Percentiles rank a stretch among this genome's conserved stretches.
These are phyloP conservation scores for Ophiostoma novo-ulmi DNA, from an alignment of 2,329 filamentous ascomycete species.

Conservation along the genomic window DNA sequence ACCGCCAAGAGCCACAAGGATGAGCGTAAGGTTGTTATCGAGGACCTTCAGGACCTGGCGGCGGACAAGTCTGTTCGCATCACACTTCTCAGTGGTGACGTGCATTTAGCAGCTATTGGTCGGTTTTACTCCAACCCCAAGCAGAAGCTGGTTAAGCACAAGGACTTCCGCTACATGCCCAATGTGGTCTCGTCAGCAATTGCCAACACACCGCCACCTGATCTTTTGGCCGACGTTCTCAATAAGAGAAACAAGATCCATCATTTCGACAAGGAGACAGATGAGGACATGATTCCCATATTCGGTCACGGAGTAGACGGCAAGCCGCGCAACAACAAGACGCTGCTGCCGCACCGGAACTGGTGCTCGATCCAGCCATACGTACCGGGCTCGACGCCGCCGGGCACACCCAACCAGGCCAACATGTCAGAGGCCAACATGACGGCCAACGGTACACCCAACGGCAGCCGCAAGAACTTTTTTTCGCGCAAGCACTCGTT, in stretches of 20 bases:
- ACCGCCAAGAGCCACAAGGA: conserved; percentile 91
- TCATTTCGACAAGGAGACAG: conserved; percentile 69
- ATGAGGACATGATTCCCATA: conserved; percentile 93
- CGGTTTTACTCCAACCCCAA: conserved; percentile 94
- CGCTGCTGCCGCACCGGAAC: conserved; percentile 81
- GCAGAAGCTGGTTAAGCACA: conserved; percentile 72
- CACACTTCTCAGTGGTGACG: conserved; percentile 88
- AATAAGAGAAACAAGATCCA: conserved; percentile 87
- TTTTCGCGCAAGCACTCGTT: conserved; percentile 41
- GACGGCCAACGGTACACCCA: conserved; percentile 37
- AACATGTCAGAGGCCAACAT: not conserved
- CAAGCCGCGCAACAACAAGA: conserved; percentile 84
- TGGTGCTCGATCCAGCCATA: conserved; percentile 93
- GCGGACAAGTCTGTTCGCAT: conserved; percentile 87
- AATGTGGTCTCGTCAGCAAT: conserved; percentile 94
- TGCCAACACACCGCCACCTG: conserved; percentile 82
- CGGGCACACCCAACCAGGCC: conserved; percentile 56
- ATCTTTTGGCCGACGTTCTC: conserved; percentile 81
- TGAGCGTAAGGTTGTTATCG: conserved; percentile 79
- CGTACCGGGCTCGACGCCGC: conserved; percentile 69
- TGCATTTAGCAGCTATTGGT: conserved; percentile 85
- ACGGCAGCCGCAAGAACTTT: conserved; percentile 36
- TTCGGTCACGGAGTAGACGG: conserved; percentile 87
- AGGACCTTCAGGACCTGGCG: conserved; percentile 88
- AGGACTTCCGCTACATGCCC: conserved; percentile 93